Percentiles rank a stretch among this genome's conserved stretches.
Conservation (phyloP, 805 yeast genomes). For the Lachancea waltii region DNA sequence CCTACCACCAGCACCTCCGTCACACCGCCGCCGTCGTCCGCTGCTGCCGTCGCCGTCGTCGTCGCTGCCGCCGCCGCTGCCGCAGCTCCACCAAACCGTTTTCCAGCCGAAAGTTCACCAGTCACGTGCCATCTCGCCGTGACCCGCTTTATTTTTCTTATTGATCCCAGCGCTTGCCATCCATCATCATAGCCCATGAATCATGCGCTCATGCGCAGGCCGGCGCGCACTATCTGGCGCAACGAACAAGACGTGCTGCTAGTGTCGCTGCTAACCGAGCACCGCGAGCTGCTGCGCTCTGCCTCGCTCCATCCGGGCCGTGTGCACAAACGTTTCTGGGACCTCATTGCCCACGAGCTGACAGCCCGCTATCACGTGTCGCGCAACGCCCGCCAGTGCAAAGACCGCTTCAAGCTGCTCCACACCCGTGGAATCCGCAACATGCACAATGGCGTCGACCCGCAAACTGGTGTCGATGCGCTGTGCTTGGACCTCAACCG, state of each 20-base stretch:
- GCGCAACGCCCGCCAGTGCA: conserved; percentile 8
- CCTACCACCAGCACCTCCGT: no score
- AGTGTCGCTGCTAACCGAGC: conserved; percentile 5
- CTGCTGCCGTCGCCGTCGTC: no score
- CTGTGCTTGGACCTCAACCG: conserved; percentile 5
- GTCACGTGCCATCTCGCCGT: no score
- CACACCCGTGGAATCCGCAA: conserved; percentile 4
- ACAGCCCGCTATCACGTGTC: conserved; percentile 4
- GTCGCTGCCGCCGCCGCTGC: no score
- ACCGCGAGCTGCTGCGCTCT: conserved; percentile 1
- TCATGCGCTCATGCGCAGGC: conserved; percentile 6
- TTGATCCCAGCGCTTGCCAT: no score
- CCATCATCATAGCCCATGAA: no score
- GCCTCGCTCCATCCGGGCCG: conserved; percentile 3
- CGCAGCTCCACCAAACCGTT: no score
- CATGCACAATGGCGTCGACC: conserved; percentile 5
- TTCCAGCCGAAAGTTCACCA: no score
- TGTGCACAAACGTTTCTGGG: conserved; percentile 5
- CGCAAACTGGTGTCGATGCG: conserved; percentile 5
- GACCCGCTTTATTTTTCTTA: no score
- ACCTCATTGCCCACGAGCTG: conserved; percentile 5
- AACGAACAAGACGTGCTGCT: conserved; percentile 5
- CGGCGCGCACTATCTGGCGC: conserved; percentile 6
- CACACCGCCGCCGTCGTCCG: no score
- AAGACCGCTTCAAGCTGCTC: conserved; percentile 8